Percentiles rank a stretch among this genome's conserved stretches.
These are phyloP conservation scores for Candida germanica DNA, from an alignment of 805 yeast species.

Conservation along the genomic window DNA sequence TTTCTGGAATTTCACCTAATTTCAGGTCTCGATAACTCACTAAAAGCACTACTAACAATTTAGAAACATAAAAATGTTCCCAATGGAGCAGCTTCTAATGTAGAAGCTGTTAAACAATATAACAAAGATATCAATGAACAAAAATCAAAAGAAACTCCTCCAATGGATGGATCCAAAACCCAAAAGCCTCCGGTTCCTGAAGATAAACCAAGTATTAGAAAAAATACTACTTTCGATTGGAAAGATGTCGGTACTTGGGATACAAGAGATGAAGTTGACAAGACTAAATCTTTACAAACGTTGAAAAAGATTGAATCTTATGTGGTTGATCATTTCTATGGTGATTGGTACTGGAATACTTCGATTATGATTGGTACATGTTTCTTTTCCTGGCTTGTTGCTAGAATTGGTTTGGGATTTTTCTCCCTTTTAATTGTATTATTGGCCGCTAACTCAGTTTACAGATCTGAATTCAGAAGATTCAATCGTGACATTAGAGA, in stretches of 20 bases:
- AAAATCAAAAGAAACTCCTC: conserved; percentile 12
- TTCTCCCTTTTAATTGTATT: conserved; percentile 60
- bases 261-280: conserved; percentile 17
- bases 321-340: conserved; percentile 63
- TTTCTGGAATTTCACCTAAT: no score
- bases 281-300: conserved; percentile 20
- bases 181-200: neutral
- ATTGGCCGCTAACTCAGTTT: conserved; percentile 61
- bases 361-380: conserved; percentile 66
- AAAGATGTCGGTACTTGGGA: conserved; percentile 39
- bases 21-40: no score
- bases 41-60: conserved; percentile 2
- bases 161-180: conserved; percentile 14
- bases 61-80: conserved; percentile 12
- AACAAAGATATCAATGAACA: conserved; percentile 16
- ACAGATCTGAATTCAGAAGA: conserved; percentile 70
- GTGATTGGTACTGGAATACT: conserved; percentile 72
- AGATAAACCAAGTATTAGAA: conserved; percentile 22
- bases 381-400: conserved; percentile 66
- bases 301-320: conserved; percentile 49
- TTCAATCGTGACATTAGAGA: conserved; percentile 72
- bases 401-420: conserved; percentile 61
- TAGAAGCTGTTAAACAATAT: conserved; percentile 17
- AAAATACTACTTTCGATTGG: conserved; percentile 40
- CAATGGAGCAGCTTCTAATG: conserved; percentile 15